Evolutionary conservation across 179 eudicot genomes (phyloP).

Genomic region (Heliamphora ciliata): DNA sequence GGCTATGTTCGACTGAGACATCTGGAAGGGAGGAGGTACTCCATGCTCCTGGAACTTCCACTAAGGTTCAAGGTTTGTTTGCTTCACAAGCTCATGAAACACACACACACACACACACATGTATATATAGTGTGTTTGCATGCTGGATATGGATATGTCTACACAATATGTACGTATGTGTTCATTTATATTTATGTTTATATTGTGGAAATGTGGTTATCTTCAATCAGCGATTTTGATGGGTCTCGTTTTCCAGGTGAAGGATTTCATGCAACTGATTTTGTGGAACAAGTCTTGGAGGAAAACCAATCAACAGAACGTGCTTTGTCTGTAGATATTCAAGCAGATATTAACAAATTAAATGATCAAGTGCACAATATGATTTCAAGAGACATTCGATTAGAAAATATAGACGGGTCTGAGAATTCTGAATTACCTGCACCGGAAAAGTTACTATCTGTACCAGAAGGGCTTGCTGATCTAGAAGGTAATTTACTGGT

Average conservation of each 20-base stretch:
- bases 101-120: neutral
- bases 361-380: slow-evolving; percentile 29
- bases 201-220: neutral
- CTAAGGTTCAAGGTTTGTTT: slow-evolving; percentile 41
- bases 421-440: slow-evolving; percentile 41
- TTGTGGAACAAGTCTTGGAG: slow-evolving; percentile 14
- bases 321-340: slow-evolving; percentile 23
- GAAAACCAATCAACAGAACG: slow-evolving; percentile 18
- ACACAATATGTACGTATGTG: no score
- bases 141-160: no score
- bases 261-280: slow-evolving; percentile 24
- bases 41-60: slow-evolving; percentile 22
- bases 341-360: slow-evolving; percentile 20
- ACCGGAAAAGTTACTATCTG: slow-evolving; percentile 46
- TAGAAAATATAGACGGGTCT: slow-evolving; percentile 26
- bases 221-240: neutral
- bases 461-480: slow-evolving; percentile 30
- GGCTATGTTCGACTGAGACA: slow-evolving; percentile 18
- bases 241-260: slow-evolving; percentile 22
- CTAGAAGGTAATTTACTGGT: slow-evolving; percentile 27
- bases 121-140: neutral
- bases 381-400: slow-evolving; percentile 17
- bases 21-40: slow-evolving; percentile 29
- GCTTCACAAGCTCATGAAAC: slow-evolving; percentile 14
- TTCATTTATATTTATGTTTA: no score